These are phyloP conservation scores for Aspergillus pseudonomiae DNA, from an alignment of 2,329 filamentous ascomycete genomes.

Conservation along the genomic window DNA sequence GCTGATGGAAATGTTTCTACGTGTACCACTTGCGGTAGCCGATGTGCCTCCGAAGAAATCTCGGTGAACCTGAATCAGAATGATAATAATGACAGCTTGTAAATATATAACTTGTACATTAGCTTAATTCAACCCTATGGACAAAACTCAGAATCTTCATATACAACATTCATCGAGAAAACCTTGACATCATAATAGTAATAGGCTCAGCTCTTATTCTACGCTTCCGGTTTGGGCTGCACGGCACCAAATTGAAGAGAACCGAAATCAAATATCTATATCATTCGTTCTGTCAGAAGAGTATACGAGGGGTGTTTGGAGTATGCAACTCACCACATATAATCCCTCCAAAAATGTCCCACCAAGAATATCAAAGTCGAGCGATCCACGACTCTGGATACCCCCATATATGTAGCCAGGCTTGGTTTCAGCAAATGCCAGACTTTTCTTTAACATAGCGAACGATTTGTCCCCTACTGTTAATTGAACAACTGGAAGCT, in stretches of 20 bases:
- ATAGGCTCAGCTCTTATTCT: neutral
- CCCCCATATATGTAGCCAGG: constrained; percentile 64
- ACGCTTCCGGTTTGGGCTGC: constrained; percentile 35
- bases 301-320: constrained; percentile 9
- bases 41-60: constrained; percentile 22
- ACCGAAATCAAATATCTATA: constrained; percentile 64
- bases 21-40: constrained; percentile 33
- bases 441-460: constrained; percentile 63
- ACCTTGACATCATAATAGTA: neutral
- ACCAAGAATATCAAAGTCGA: constrained; percentile 66
- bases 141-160: neutral
- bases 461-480: constrained; percentile 66
- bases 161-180: neutral
- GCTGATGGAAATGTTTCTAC: constrained; percentile 53
- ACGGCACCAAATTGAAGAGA: constrained; percentile 63
- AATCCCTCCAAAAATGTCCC: constrained; percentile 66
- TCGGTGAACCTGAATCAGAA: neutral
- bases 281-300: neutral
- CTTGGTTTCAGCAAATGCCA: constrained; percentile 61
- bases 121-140: constrained; percentile 1
- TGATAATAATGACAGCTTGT: neutral
- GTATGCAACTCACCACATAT: constrained; percentile 57
- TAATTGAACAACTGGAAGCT: constrained; percentile 64
- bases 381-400: constrained; percentile 64
- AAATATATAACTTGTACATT: constrained; percentile 11